These are phyloP conservation scores for Aphanocladium album DNA, from an alignment of 2,329 filamentous ascomycete genomes.

Conservation along the genomic window DNA sequence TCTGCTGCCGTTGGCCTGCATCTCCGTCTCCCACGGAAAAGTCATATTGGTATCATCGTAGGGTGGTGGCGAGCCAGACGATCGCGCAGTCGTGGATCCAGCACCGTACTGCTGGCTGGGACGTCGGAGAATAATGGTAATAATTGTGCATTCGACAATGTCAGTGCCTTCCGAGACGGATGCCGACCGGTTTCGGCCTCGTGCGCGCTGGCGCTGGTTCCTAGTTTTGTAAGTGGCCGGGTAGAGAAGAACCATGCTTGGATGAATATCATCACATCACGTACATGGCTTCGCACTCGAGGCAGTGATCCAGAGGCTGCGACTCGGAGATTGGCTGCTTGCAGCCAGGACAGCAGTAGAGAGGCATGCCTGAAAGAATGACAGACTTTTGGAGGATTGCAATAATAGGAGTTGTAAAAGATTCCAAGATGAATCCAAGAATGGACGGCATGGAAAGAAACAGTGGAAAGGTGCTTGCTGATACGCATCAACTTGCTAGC, in stretches of 20 bases:
- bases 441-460: background rate
- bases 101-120: constrained; percentile 8
- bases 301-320: constrained; percentile 11
- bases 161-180: background rate
- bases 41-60: constrained; percentile 1
- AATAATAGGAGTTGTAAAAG: background rate
- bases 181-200: background rate
- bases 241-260: background rate
- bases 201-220: constrained; percentile 6
- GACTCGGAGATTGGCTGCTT: constrained; percentile 8
- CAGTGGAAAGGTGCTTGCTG: background rate
- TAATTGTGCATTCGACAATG: constrained; percentile 2
- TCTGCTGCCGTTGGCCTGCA: background rate
- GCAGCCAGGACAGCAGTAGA: constrained; percentile 12
- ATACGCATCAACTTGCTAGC: no score
- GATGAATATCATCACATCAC: background rate
- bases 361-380: background rate
- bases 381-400: background rate
- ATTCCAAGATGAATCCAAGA: background rate
- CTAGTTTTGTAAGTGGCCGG: background rate
- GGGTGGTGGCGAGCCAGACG: background rate
- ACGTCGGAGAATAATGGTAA: constrained; percentile 3
- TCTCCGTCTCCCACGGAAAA: background rate
- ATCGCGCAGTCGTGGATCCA: background rate
- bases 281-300: constrained; percentile 9